Evolutionary conservation across 768 basidiomycete species (phyloP).

Genomic region (Lentinula aciculospora): DNA sequence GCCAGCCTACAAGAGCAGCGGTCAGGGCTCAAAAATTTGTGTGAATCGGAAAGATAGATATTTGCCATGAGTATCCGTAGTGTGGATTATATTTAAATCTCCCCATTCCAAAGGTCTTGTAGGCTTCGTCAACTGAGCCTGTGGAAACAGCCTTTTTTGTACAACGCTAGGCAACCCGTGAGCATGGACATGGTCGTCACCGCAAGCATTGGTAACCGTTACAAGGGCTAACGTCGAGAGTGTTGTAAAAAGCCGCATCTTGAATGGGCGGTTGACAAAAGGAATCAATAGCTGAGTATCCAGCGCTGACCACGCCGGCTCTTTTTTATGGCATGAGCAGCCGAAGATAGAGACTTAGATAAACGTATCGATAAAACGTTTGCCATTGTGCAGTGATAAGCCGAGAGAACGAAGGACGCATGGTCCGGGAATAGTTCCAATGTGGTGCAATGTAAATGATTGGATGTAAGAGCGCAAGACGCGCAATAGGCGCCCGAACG

Average conservation of each 20-base stretch:
- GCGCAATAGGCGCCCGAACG: not conserved
- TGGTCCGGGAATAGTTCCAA: not conserved
- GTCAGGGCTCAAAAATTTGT: not conserved
- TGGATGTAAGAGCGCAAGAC: not conserved
- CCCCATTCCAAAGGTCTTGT: slow-evolving; percentile 75
- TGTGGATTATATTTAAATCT: slow-evolving; percentile 85
- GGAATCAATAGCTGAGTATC: not conserved
- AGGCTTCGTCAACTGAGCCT: slow-evolving; percentile 46
- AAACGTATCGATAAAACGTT: not conserved
- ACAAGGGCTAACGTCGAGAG: not conserved
- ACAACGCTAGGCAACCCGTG: slow-evolving; percentile 20
- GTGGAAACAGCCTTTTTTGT: slow-evolving; percentile 31
- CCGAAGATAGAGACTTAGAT: no score
- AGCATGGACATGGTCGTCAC: slow-evolving; percentile 19
- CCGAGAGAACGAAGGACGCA: not conserved
- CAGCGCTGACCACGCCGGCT: not conserved
- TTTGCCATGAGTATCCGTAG: slow-evolving; percentile 69
- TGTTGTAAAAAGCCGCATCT: not conserved
- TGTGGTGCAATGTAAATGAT: not conserved
- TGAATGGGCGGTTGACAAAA: not conserved
- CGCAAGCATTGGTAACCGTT: slow-evolving; percentile 13
- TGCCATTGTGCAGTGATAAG: not conserved
- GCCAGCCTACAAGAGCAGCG: slow-evolving; percentile 37
- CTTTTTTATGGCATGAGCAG: not conserved
- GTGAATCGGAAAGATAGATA: not conserved